A percentile compares a stretch with the other conserved stretches of the same genome.
These are phyloP conservation scores for Coemansia sp. DNA, from an alignment of 192 early-diverging fungal species.

Conservation along the genomic window DNA sequence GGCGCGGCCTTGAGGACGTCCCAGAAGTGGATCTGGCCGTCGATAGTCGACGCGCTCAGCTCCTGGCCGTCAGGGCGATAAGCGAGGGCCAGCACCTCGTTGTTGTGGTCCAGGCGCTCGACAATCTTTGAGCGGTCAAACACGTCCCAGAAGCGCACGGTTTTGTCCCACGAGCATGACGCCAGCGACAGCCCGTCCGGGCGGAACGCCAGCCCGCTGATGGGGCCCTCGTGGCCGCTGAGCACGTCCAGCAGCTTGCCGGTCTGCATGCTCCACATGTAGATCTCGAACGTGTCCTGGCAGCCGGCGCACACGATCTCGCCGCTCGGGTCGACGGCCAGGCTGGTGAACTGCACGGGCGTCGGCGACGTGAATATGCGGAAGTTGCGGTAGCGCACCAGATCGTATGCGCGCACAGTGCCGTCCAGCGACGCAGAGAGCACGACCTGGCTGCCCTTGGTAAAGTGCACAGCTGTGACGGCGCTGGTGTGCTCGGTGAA, in stretches of 20 bases:
- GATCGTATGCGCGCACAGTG: conserved; percentile 97
- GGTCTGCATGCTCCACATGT: conserved; percentile 98
- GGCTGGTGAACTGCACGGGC: conserved; percentile 89
- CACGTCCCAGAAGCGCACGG: conserved; percentile 89
- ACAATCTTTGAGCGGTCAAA: conserved; percentile 80
- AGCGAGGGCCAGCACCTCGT: conserved; percentile 85
- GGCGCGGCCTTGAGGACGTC: conserved; percentile 74
- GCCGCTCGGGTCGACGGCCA: conserved; percentile 95
- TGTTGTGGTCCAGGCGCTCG: conserved; percentile 74
- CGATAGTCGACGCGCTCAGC: conserved; percentile 81
- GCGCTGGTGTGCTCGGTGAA: conserved; percentile 88
- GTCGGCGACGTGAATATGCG: conserved; percentile 94
- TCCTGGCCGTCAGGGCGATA: conserved; percentile 91
- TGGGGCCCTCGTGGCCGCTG: conserved; percentile 89
- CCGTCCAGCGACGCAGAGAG: conserved; percentile 96
- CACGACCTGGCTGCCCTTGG: conserved; percentile 85
- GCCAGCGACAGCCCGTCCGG: conserved; percentile 77
- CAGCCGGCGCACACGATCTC: conserved; percentile 96
- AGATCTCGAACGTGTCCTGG: conserved; percentile 95
- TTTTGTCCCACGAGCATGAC: conserved; percentile 90
- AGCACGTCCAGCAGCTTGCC: conserved; percentile 96
- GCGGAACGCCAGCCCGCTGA: conserved; percentile 83
- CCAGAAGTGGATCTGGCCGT: conserved; percentile 95
- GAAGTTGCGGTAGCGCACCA: conserved; percentile 98
- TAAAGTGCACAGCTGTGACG: conserved; percentile 83